Evolutionary conservation across 768 basidiomycete genomes (phyloP), one percentile per base, ranked within the genome.

Genomic region (Arthromyces matolae): DNA sequence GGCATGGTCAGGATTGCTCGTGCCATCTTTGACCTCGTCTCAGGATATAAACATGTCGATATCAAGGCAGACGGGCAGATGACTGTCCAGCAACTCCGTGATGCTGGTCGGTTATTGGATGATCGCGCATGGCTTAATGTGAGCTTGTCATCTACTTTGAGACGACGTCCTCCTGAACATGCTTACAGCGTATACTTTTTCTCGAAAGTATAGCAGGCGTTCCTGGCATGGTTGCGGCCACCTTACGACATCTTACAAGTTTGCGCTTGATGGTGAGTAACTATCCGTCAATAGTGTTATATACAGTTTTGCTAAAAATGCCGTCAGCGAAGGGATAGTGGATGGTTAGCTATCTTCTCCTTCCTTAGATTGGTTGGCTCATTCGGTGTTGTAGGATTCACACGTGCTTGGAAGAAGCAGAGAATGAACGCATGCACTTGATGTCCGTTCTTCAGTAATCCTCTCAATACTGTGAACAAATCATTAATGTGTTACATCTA

Each of bases 371-470:
- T 19, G 35, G 52, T 80, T 73, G 67, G 71, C 56, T 72, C 78
- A 49, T 18, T 28, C 22, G 78, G 81, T 57, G 73, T 72, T 22
- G 80, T 29, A 93, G 93, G 93, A 96, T 96, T 54, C 90, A 93
- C 63, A 94, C 92, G 5, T 79, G 92, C 35, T 71, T 96, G 14
- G 87, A 93, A 62, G 95, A 96, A 70, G 93, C 93, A 10, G 93
- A 98, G 62, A 98, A 98, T 63, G 95, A 99, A 70, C 75, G 95
- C 28, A 95, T 96, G 90, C 93, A 95, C 65, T 75, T 94, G 43
- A 88, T 94, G 87, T 89, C 50, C 59, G 78, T 64, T 35, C 22
- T 20, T 18, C n/a, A n/a, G n/a, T n/a, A n/a, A n/a, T n/a, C n/a
- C n/a, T n/a, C 51, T 16, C 16, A 22, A 31, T 45, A 27, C 19